These are phyloP conservation scores for Hymenoscyphus fraxineus DNA, from an alignment of 2,329 filamentous ascomycete species.

Conservation along the genomic window DNA sequence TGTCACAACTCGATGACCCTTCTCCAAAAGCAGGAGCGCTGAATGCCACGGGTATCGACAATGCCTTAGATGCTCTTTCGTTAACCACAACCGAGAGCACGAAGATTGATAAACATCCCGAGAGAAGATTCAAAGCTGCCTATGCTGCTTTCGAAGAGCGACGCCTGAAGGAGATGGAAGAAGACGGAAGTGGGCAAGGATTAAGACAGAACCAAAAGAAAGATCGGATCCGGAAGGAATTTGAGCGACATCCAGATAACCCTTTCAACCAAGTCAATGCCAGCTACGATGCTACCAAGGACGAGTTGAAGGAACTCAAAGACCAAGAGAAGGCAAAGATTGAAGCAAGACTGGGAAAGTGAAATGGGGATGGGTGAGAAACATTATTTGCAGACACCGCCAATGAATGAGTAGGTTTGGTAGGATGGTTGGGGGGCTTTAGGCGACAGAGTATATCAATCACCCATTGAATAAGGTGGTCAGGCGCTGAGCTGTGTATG, in stretches of 20 bases:
- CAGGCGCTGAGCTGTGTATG: not conserved
- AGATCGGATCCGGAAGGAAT: slow-evolving; percentile 83
- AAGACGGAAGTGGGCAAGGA: slow-evolving; percentile 68
- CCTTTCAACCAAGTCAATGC: slow-evolving; percentile 85
- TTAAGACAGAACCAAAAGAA: slow-evolving; percentile 80
- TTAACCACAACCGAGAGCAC: slow-evolving; percentile 54
- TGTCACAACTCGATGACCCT: slow-evolving; percentile 66
- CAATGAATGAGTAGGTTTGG: not conserved
- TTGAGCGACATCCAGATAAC: slow-evolving; percentile 91
- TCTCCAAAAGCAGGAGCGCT: slow-evolving; percentile 53
- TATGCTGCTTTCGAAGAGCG: slow-evolving; percentile 79
- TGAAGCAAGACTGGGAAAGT: slow-evolving; percentile 59
- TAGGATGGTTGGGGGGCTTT: not conserved
- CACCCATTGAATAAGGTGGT: not conserved
- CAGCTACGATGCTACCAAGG: slow-evolving; percentile 71
- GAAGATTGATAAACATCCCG: slow-evolving; percentile 85
- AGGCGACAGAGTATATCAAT: not conserved
- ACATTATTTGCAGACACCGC: not conserved
- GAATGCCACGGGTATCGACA: slow-evolving; percentile 86
- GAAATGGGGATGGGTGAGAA: slow-evolving; percentile 13
- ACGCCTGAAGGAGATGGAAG: slow-evolving; percentile 78
- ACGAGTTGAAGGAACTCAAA: slow-evolving; percentile 67
- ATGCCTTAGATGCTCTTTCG: slow-evolving; percentile 82
- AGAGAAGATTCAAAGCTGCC: slow-evolving; percentile 82
- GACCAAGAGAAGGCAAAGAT: slow-evolving; percentile 68